A percentile compares a stretch with the other conserved stretches of the same genome.
phyloP scores from a whole-genome alignment of 2,329 filamentous ascomycete species.

The Cercospora sp. region DNA sequence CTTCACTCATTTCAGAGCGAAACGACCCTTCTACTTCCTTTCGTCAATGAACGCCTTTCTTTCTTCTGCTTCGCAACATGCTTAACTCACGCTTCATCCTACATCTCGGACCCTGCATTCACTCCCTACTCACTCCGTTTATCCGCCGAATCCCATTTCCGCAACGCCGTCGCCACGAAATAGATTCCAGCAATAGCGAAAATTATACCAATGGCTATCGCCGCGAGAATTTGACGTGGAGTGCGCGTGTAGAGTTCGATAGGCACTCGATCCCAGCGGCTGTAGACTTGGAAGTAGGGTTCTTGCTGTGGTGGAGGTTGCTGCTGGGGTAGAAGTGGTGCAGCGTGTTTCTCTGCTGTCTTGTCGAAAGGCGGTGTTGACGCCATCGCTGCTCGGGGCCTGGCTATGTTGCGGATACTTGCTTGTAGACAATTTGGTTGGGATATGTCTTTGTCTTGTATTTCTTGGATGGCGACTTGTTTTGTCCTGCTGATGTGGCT shows the following conservation, averaged over 20 bases:
- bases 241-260: neutral
- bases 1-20: no score
- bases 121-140: neutral
- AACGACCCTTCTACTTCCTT: no score
- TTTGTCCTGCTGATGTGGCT: neutral
- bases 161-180: neutral
- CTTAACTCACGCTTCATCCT: no score
- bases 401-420: no score
- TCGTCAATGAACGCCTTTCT: no score
- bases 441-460: neutral
- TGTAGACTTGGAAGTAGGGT: neutral
- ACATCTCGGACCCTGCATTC: no score
- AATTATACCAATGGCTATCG: neutral
- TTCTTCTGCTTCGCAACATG: no score
- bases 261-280: neutral
- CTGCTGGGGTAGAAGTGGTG: neutral
- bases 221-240: neutral
- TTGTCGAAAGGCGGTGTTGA: neutral
- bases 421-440: no score
- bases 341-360: neutral
- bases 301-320: neutral
- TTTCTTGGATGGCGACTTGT: neutral
- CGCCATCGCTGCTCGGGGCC: no score
- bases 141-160: neutral
- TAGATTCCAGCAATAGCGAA: neutral